Conservation (phyloP, 148 eudicot species). For the Camellia lanceoleosa region DNA sequence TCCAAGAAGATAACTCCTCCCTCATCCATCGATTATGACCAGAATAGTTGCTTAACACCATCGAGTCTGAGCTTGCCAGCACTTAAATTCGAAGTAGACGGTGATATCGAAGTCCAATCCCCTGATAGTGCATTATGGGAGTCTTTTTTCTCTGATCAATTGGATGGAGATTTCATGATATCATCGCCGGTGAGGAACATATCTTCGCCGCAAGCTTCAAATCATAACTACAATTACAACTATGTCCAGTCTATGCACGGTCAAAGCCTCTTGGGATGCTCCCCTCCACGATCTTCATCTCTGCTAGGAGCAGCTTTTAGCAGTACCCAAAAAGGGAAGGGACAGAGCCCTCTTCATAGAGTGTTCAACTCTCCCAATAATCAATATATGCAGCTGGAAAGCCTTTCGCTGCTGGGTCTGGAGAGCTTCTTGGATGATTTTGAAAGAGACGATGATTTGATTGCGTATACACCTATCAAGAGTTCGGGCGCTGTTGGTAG, state of each 20-base stretch:
- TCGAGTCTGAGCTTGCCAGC: slow-evolving; percentile 29
- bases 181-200: slow-evolving; percentile 43
- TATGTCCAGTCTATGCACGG: slow-evolving; percentile 13
- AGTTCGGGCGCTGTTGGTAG: not conserved
- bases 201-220: slow-evolving; percentile 19
- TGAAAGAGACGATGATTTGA: slow-evolving; percentile 28
- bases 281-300: slow-evolving; percentile 32
- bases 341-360: slow-evolving; percentile 41
- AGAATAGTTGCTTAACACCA: slow-evolving; percentile 20
- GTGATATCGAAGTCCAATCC: slow-evolving; percentile 29
- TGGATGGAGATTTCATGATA: slow-evolving; percentile 41
- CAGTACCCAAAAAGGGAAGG: slow-evolving; percentile 30
- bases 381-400: slow-evolving; percentile 39
- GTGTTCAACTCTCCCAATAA: slow-evolving; percentile 42
- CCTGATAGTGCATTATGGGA: slow-evolving; percentile 48
- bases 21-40: slow-evolving; percentile 16
- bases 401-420: slow-evolving; percentile 33
- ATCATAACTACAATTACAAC: slow-evolving; percentile 19
- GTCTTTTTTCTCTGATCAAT: slow-evolving; percentile 38
- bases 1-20: slow-evolving; percentile 11
- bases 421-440: slow-evolving; percentile 39
- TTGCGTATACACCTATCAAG: slow-evolving; percentile 15
- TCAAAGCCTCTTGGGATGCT: slow-evolving; percentile 20
- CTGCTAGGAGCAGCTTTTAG: slow-evolving; percentile 31
- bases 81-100: slow-evolving; percentile 30